phyloP scores from a whole-genome alignment of 2,329 filamentous ascomycete species.

The Lachnellula hyalina region DNA sequence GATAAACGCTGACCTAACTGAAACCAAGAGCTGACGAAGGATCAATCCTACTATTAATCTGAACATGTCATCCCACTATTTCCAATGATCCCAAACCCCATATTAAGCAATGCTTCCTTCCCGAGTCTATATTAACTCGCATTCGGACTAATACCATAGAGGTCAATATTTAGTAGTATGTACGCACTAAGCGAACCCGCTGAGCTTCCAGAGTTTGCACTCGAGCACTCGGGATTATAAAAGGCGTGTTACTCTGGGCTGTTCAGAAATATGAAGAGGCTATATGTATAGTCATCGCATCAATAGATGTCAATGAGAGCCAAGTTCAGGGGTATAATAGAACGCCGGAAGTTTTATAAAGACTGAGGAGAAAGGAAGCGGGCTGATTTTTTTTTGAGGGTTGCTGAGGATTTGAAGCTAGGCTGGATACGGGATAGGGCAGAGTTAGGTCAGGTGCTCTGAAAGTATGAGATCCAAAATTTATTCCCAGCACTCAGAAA shows the following conservation, averaged over 20 bases:
- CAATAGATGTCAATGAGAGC: constrained; percentile 21
- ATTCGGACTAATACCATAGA: no score
- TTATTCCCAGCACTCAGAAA: no score
- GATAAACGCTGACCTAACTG: not conserved
- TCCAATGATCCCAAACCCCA: not conserved
- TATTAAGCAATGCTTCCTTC: not conserved
- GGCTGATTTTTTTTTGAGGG: constrained; percentile 4
- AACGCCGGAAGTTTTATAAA: constrained; percentile 21
- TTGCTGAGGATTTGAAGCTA: constrained; percentile 1
- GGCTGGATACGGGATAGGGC: not conserved
- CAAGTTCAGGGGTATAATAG: constrained; percentile 27
- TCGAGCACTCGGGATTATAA: constrained; percentile 30
- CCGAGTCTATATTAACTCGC: not conserved
- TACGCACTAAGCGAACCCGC: constrained; percentile 31
- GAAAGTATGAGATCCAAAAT: no score
- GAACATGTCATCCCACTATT: not conserved
- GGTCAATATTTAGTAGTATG: constrained; percentile 21
- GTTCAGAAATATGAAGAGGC: constrained; percentile 28
- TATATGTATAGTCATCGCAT: constrained; percentile 21
- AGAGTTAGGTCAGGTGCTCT: no score
- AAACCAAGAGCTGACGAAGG: not conserved
- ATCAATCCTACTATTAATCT: no score
- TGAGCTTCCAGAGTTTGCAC: constrained; percentile 21
- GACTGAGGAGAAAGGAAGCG: constrained; percentile 16
- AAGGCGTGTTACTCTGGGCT: constrained; percentile 27